Percentiles rank a stretch among this genome's conserved stretches.
Conservation (phyloP, 306 rosid genomes). For the Dalbergia cochinchinensis region DNA sequence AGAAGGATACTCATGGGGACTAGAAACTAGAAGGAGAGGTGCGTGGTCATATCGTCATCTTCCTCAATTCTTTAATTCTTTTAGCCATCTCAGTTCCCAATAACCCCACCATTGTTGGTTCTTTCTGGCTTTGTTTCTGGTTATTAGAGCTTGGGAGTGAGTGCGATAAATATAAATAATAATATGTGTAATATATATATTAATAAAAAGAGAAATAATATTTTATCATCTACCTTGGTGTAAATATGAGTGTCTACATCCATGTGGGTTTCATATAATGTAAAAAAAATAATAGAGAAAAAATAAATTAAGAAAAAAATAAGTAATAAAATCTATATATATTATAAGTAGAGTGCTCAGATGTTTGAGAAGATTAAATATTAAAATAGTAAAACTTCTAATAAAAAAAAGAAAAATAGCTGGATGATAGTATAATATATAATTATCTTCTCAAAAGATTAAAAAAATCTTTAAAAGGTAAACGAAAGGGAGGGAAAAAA, state of each 20-base stretch:
- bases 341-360: too few relatives aligned
- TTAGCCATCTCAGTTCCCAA: slow-evolving; percentile 64
- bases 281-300: too few relatives aligned
- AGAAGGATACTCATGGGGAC: neutral
- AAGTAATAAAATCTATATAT: too few relatives aligned
- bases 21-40: slow-evolving; percentile 20
- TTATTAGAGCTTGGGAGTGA: slow-evolving; percentile 76
- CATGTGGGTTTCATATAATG: too few relatives aligned
- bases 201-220: too few relatives aligned
- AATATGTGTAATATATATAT: neutral
- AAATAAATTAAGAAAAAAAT: too few relatives aligned
- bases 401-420: too few relatives aligned
- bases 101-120: slow-evolving; percentile 51
- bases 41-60: slow-evolving; percentile 62
- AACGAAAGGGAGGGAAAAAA: neutral
- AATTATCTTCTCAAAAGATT: slow-evolving; percentile 33
- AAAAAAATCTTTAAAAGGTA: neutral
- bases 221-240: too few relatives aligned
- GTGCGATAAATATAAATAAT: slow-evolving; percentile 53
- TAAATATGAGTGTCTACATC: too few relatives aligned
- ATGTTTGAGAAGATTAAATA: too few relatives aligned
- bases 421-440: neutral
- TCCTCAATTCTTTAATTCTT: slow-evolving; percentile 51
- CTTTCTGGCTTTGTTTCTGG: slow-evolving; percentile 54
- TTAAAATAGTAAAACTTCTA: too few relatives aligned